Conservation (phyloP, 257 asterid species). For the Solanum clarkiae region DNA sequence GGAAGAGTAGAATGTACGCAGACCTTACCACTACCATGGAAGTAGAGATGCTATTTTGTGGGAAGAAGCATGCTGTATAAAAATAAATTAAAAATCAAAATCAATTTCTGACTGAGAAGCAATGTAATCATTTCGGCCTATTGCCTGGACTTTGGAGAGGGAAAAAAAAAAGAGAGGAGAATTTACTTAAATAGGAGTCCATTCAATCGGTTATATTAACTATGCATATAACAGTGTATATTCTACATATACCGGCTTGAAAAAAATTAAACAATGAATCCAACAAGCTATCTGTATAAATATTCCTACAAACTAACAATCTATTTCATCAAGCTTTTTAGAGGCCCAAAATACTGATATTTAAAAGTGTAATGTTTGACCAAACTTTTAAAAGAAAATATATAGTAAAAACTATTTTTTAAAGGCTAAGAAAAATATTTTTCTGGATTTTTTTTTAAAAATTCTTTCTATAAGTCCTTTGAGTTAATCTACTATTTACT, state of each 20-base stretch:
- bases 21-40: too few species aligned
- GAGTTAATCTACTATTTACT: too few species aligned
- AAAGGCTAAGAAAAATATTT: too few species aligned
- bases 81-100: too few species aligned
- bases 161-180: not conserved
- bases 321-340: fast-evolving
- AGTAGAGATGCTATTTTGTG: too few species aligned
- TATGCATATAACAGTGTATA: too few species aligned
- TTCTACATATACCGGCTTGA: too few species aligned
- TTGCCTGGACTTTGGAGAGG: not conserved
- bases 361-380: not conserved
- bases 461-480: too few species aligned
- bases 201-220: not conserved
- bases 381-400: not conserved
- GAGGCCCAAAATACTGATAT: not conserved
- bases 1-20: too few species aligned
- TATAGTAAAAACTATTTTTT: too few species aligned
- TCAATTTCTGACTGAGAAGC: not conserved
- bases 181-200: not conserved
- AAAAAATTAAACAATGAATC: not conserved
- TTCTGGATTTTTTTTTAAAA: too few species aligned
- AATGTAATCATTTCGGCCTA: not conserved
- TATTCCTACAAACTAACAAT: not conserved
- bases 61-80: not conserved
- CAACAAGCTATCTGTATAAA: not conserved